Evolutionary conservation across 2,329 filamentous ascomycete species (phyloP), one percentile per base, ranked within the genome.

Genomic region (Fonsecaea nubica): DNA sequence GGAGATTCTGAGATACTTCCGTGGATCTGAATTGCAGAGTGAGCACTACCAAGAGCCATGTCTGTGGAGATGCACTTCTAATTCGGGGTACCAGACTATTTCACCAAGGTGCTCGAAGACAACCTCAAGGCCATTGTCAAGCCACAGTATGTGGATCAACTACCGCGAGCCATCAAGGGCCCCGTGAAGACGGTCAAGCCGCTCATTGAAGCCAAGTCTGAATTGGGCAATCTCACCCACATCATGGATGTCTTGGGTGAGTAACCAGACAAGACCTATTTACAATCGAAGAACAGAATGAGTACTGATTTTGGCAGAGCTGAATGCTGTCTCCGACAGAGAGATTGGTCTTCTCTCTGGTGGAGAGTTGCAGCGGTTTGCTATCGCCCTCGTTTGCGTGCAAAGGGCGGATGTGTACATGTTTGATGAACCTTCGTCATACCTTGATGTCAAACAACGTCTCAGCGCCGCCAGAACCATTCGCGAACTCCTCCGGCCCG

Each of bases 381-480:
- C 95, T 74, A 97, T 99, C 74, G 95, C 92, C 75, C 92, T 94
- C 59, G 93, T 97, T 70, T 97, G 93, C 76, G 93, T 98, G 25
- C 94, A 98, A 79, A 89, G 96, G 76, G 94, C 94, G 73, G 95
- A 99, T 79, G 92, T 96, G 83, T 99, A 99, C 86, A 98, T 99
- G 95, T 99, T 99, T 76, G 95, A 99, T 80, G 95, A 99, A 84
- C 96, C 96, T 18, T 98, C 94, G 48, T 99, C 95, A 42, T 99
- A 97, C 81, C 87, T 99, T 65, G 96, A 99, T 90, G 95, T 99
- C 77, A 98, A 98, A 87, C 95, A 99, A 82, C 92, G 95, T 89
- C 84, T 99, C 73, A 91, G 90, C 73, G 95, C 96, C 70, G 94
- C 92, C 74, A 88, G 90, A 74, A 92, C 96, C 74, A 98, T 99